Evolutionary conservation across 768 basidiomycete genomes (phyloP), one percentile per base, ranked within the genome.

Genomic region (Pulveroboletus frians): DNA sequence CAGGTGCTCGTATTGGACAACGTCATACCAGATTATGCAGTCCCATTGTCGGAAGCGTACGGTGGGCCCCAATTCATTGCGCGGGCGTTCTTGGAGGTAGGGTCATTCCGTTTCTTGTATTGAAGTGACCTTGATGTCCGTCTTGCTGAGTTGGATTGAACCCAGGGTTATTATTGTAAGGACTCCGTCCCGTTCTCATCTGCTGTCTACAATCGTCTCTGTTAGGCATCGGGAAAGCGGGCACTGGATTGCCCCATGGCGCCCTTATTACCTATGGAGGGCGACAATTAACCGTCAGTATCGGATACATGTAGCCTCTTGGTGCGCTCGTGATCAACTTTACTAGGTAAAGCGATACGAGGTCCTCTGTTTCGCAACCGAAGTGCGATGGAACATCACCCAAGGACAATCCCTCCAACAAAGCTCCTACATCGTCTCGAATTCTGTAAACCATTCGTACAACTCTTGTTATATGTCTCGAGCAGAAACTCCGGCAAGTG

Each of bases 1-100:
- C 23, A 67, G 64, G 54, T 65, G 7, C 52, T 65, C 7, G 54
- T 65, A 34, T 39, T 30, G 7, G 65, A 65, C 30, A 65, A 67
- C 27, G 32, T 58, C 10, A 60, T 65, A 42, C 64, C 64, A 9
- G 61, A 63, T 40, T 43, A 65, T 50, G 65, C 65, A 9, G 54
- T 65, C 3, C 64, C 64, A 17, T 49, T 65, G 15, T 53, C 60
- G 18, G 64, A 65, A 38, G 58, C 56, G 10, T 54, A 53, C 43
- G 58, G 51, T 32, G 64, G 64, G 3, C 55, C 65, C 23, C 56
- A 63, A 35, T 65, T 67, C 34, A 36, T 65, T 31, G 63, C 60
- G 32, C 54, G 64, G 14, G 63, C 65, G 11, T 41, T 55, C 39
- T 44, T 65, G 9, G 63, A 65, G 44, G 65, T 57, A 26, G 43